phyloP scores from a whole-genome alignment of 2,329 filamentous ascomycete species.

The Aspergillus versicolor region DNA sequence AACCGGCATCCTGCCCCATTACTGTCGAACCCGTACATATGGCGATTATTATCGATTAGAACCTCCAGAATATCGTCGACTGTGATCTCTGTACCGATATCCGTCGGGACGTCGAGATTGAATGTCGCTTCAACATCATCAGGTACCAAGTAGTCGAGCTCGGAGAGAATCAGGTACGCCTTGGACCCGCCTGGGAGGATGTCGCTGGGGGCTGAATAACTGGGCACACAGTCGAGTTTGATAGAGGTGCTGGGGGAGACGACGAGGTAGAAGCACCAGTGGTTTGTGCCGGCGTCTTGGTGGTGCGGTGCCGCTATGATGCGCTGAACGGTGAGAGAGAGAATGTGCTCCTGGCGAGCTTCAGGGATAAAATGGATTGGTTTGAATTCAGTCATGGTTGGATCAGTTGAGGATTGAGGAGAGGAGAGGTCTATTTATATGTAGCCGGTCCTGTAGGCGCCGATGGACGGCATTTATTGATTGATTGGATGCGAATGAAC shows the following conservation, averaged over 20 bases:
- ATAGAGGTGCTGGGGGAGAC: conserved; percentile 24
- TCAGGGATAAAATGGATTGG: conserved; percentile 14
- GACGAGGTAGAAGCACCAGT: conserved; percentile 21
- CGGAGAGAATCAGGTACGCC: conserved; percentile 19
- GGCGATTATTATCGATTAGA: conserved; percentile 15
- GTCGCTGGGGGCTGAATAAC: conserved; percentile 17
- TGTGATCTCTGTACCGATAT: background rate
- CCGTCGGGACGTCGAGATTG: conserved; percentile 7
- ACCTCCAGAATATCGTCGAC: conserved; percentile 2
- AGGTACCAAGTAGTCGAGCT: conserved; percentile 1
- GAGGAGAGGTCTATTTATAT: too few relatives aligned
- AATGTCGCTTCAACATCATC: conserved; percentile 9
- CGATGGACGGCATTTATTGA: too few relatives aligned
- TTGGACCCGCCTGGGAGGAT: conserved; percentile 22
- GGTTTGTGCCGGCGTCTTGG: conserved; percentile 15
- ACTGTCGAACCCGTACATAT: conserved; percentile 25
- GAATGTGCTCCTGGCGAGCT: conserved; percentile 10
- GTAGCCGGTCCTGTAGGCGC: too few relatives aligned
- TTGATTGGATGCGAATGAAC: too few relatives aligned
- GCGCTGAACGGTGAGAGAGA: conserved; percentile 1
- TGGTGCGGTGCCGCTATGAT: conserved; percentile 14
- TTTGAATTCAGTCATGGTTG: background rate
- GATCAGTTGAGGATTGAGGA: too few relatives aligned
- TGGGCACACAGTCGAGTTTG: conserved; percentile 25
- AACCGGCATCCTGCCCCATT: conserved; percentile 20